Evolutionary conservation across 768 basidiomycete genomes (phyloP).

Genomic region (Aureoboletus auriporus): DNA sequence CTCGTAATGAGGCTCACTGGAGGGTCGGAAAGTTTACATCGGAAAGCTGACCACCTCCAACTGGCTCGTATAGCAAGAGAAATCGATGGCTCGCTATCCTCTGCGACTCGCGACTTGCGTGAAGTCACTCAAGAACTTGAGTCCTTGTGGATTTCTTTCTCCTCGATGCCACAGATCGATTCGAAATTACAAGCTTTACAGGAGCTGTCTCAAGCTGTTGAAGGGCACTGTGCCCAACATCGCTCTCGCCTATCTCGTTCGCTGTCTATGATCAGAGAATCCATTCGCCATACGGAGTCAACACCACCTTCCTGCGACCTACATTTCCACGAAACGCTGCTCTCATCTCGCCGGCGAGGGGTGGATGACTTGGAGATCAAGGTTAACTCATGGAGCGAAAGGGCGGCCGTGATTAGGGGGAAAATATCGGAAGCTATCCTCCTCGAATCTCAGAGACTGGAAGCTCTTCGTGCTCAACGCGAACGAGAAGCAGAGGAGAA

Average conservation of each 20-base stretch:
- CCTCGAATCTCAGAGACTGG: conserved; percentile 38
- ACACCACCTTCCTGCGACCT: conserved; percentile 40
- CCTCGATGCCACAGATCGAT: conserved; percentile 21
- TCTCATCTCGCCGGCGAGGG: conserved; percentile 44
- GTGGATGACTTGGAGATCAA: conserved; percentile 50
- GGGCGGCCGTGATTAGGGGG: conserved; percentile 25
- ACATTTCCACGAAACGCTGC: conserved; percentile 44
- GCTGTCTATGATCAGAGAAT: conserved; percentile 50
- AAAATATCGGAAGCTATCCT: conserved; percentile 39
- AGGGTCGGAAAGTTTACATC: conserved; percentile 46
- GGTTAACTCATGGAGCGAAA: conserved; percentile 47
- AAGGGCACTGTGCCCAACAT: conserved; percentile 32
- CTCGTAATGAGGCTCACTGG: conserved; percentile 60
- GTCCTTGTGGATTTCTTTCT: conserved; percentile 35
- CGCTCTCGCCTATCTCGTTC: conserved; percentile 41
- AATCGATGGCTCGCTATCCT: conserved; percentile 42
- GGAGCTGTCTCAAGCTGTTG: conserved; percentile 33
- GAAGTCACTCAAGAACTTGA: conserved; percentile 38
- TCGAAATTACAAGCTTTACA: conserved; percentile 35
- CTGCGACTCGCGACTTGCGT: conserved; percentile 37
- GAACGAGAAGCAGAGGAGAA: conserved; percentile 26
- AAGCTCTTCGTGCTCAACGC: conserved; percentile 31
- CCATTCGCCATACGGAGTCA: conserved; percentile 54
- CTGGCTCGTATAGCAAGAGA: conserved; percentile 51
- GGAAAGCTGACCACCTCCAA: conserved; percentile 45